These are phyloP conservation scores for Echinochloa phyllopogon DNA, from an alignment of 176 grass and related monocot genomes.

Conservation along the genomic window DNA sequence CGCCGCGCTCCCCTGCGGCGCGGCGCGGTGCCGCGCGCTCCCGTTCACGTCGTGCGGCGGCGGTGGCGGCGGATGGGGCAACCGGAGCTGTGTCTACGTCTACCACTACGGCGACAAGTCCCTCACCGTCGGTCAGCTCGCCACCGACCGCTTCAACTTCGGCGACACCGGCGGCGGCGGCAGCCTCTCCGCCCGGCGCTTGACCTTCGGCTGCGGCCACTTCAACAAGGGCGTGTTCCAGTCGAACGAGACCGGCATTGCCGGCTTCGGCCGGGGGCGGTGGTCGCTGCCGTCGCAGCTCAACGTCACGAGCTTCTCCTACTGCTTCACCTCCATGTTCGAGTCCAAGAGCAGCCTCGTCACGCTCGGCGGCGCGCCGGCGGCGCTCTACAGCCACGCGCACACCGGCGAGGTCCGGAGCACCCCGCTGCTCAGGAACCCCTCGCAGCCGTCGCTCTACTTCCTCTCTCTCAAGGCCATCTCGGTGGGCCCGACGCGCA, in stretches of 20 bases:
- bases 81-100: slow-evolving; percentile 56
- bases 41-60: slow-evolving; percentile 47
- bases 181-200: not conserved
- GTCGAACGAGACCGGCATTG: slow-evolving; percentile 79
- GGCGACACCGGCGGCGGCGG: not conserved
- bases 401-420: slow-evolving; percentile 23
- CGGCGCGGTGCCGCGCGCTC: slow-evolving; percentile 49
- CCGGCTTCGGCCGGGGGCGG: slow-evolving; percentile 58
- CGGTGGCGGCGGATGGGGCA: not conserved
- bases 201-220: slow-evolving; percentile 79
- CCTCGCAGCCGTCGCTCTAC: slow-evolving; percentile 62
- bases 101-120: slow-evolving; percentile 71
- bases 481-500: slow-evolving; percentile 56
- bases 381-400: slow-evolving; percentile 27
- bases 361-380: slow-evolving; percentile 68
- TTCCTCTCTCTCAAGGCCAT: slow-evolving; percentile 61
- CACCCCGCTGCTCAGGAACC: slow-evolving; percentile 57
- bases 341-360: slow-evolving; percentile 67
- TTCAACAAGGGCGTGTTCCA: slow-evolving; percentile 71
- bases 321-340: slow-evolving; percentile 82
- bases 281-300: slow-evolving; percentile 71
- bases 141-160: slow-evolving; percentile 64
- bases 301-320: slow-evolving; percentile 61
- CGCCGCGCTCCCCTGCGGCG: slow-evolving; percentile 56
- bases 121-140: slow-evolving; percentile 54